A percentile compares a stretch with the other conserved stretches of the same genome.
Evolutionary conservation across 2,329 filamentous ascomycete genomes (phyloP).

Genomic region (Aspergillaceae sp.): DNA sequence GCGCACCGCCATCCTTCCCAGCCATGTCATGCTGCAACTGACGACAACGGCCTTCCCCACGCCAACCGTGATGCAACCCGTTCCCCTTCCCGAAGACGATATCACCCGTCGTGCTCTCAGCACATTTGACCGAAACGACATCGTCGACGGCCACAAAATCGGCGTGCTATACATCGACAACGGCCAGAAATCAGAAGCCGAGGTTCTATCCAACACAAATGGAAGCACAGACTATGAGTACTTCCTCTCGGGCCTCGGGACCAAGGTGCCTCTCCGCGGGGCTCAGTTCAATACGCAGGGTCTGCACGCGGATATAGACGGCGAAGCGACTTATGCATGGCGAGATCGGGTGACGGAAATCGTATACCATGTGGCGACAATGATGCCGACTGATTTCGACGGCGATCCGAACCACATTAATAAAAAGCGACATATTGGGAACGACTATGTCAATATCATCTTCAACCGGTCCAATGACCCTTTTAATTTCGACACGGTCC

Average conservation of each 20-base stretch:
- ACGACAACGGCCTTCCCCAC: slow-evolving; percentile 37
- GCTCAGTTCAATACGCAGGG: slow-evolving; percentile 90
- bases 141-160: slow-evolving; percentile 90
- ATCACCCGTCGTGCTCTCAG: slow-evolving; percentile 64
- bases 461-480: slow-evolving; percentile 93
- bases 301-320: slow-evolving; percentile 74
- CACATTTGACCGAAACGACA: slow-evolving; percentile 76
- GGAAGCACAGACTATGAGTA: slow-evolving; percentile 82
- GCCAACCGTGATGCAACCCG: slow-evolving; percentile 52
- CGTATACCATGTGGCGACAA: slow-evolving; percentile 89
- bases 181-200: slow-evolving; percentile 69
- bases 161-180: slow-evolving; percentile 90
- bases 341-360: slow-evolving; percentile 90
- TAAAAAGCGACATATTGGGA: slow-evolving; percentile 94
- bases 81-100: slow-evolving; percentile 67
- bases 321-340: slow-evolving; percentile 86
- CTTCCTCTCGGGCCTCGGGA: slow-evolving; percentile 75
- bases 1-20: slow-evolving; percentile 37
- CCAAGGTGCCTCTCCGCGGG: slow-evolving; percentile 68
- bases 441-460: slow-evolving; percentile 96
- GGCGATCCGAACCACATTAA: slow-evolving; percentile 65
- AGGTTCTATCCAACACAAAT: slow-evolving; percentile 77
- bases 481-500: slow-evolving; percentile 85
- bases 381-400: slow-evolving; percentile 86
- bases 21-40: slow-evolving; percentile 39